phyloP scores from a whole-genome alignment of 2,329 filamentous ascomycete species.

The Botryotinia globosa region DNA sequence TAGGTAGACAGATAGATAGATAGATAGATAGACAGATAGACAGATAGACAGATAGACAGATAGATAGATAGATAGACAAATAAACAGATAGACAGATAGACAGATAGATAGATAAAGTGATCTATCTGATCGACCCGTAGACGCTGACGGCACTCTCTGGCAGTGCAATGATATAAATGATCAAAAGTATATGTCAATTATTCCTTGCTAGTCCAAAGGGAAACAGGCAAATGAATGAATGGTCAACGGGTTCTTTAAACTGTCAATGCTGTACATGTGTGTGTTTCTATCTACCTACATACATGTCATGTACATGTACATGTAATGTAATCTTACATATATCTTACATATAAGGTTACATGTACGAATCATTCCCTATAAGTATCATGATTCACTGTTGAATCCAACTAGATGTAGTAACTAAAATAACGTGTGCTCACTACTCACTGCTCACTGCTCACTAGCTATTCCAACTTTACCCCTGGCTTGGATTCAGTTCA shows the following conservation, averaged over 20 bases:
- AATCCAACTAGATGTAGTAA: background rate
- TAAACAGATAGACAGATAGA: background rate
- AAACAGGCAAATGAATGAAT: background rate
- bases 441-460: too few relatives aligned
- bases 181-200: background rate
- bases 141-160: conserved; percentile 17
- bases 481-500: conserved; percentile 5
- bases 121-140: conserved; percentile 4
- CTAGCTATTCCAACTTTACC: conserved; percentile 4
- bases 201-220: background rate
- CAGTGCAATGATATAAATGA: background rate
- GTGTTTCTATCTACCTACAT: background rate
- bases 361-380: background rate
- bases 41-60: background rate
- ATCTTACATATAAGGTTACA: background rate
- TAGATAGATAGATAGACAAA: background rate
- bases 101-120: background rate
- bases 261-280: background rate
- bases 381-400: background rate
- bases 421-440: background rate
- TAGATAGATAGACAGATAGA: background rate
- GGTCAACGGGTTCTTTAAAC: background rate
- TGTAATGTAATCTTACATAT: too few relatives aligned
- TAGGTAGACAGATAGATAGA: background rate
- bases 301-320: background rate